Evolutionary conservation across 495 filamentous ascomycete genomes (phyloP).

Genomic region (Amniculicola lignicola): DNA sequence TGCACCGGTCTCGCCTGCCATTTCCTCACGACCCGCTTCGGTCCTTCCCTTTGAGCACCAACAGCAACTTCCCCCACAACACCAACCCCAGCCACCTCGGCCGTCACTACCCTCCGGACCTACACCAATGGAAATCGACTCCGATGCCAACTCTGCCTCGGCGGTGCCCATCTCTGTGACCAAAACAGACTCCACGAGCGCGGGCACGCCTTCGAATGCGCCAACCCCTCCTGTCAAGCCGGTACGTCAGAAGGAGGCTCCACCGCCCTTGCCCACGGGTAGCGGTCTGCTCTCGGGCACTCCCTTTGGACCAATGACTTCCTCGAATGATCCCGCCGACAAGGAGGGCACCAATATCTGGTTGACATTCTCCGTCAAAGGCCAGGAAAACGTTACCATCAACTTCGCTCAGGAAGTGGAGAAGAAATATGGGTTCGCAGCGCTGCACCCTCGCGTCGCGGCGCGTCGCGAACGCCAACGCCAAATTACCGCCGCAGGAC

Average conservation of each 20-base stretch:
- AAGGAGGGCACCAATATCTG: conserved; percentile 75
- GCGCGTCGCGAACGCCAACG: conserved; percentile 78
- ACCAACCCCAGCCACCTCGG: conserved; percentile 5
- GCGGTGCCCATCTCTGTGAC: conserved; percentile 27
- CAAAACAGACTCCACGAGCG: conserved; percentile 45
- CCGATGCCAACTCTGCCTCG: conserved; percentile 21
- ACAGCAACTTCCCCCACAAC: conserved; percentile 16
- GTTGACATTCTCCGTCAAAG: conserved; percentile 73
- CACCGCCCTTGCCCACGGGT: conserved; percentile 57
- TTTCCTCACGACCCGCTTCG: conserved; percentile 10
- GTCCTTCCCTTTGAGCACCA: conserved; percentile 19
- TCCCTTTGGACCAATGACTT: conserved; percentile 51
- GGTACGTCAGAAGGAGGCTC: conserved; percentile 51
- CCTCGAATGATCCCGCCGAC: conserved; percentile 42
- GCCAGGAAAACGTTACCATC: conserved; percentile 80
- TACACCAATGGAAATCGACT: conserved; percentile 35
- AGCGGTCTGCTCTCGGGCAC: conserved; percentile 65
- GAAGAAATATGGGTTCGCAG: conserved; percentile 90
- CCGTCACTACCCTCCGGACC: conserved; percentile 5
- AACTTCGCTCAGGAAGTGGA: conserved; percentile 94
- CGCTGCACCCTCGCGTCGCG: conserved; percentile 83
- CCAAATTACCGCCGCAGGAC: conserved; percentile 79
- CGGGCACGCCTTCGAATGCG: conserved; percentile 49
- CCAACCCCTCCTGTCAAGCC: conserved; percentile 61
- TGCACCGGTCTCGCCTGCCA: conserved; percentile 34